Evolutionary conservation across 176 grass and related monocot genomes (phyloP), one percentile per base, ranked within the genome.

Genomic region (Thinopyrum elongatum): DNA sequence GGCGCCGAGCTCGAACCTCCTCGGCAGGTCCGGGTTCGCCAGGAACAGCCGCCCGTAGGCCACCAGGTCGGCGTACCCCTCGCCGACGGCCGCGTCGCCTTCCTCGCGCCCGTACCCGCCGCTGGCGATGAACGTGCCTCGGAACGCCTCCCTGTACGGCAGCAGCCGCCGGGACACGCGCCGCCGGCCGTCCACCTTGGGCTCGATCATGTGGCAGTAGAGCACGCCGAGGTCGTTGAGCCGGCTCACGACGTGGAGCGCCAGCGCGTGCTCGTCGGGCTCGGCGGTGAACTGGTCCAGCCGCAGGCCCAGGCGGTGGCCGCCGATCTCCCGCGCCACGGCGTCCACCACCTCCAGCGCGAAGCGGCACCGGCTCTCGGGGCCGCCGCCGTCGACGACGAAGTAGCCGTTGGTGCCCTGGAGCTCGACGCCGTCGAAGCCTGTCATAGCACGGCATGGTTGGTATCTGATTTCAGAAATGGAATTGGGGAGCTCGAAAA

Each of bases 21-120:
- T 28, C 25, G 71, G 71, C 41, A 75, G 25, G 71, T 75, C 71
- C 42, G 71, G 71, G 71, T 75, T 75, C 1, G 71, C 71, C 41
- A 75, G 14, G 71, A 75, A 75, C 0, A 29, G 42, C 41, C 92
- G 86, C 6, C 89, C 87, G 65, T 89, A 94, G 3, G 77, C 92
- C 7, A 94, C 84, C 13, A 94, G 64, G 78, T 91, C 91, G 12
- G 92, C 86, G 58, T 89, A 91, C 15, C 86, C 89, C 8, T 73
- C 87, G 4, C 14, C 70, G 58, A 92, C 77, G 7, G 64, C 92
- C 13, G 70, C 70, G 82, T 79, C 55, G 5, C 92, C 89, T 17
- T 94, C 89, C 22, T 84, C 92, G 11, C 83, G 74, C 4, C 76
- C 14, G 72, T 88, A 94, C 21, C 53, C 87, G 25, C 92, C 84